Evolutionary conservation across 2,329 filamentous ascomycete species (phyloP), one percentile per base, ranked within the genome.

Genomic region (Fusarium ramigenum): DNA sequence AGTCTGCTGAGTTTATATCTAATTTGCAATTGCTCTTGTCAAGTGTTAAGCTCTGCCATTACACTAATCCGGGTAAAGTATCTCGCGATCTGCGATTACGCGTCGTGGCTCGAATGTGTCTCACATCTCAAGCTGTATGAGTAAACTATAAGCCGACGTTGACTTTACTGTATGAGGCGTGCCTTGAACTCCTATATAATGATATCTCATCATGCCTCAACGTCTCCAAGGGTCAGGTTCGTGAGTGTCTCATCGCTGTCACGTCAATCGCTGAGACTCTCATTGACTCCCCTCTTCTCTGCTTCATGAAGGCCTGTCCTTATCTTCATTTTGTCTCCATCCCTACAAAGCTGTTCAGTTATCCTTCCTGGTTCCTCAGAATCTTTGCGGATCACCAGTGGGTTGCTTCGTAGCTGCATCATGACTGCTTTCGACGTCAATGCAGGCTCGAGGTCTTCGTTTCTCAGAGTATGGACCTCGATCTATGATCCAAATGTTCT

Each of bases 111-210:
- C 21, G 0, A 5, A 2, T 14, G 12, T 10, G 16, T 10, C 7
- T 14, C 30, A 19, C 11, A 5, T 23, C 21, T 34, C 15, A 9
- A 23, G 21, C 47, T 34, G 7, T 23, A 12, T 7, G 4, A 12
- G 34, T 37, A 11, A n/a, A 8, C 5, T 9, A 4, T 21, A 8
- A 34, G n/a, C 2, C 12, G 9, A 5, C 2, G 23, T 18, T 37
- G 23, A 5, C 18, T 37, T 53, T 1, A 9, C 3, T 12, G 7
- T 5, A 19, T 9, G 18, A 14, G 2, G 0, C 3, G 2, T 36
- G 18, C 2, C 11, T 36, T 36, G 49, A 9, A 36, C 4, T 36
- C 8, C 0, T 3, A 4, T 25, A 36, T 36, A 16, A 30, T 10
- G 7, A 8, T 4, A 0, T 1, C 8, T 21, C 7, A 25, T 25